Base-by-base conservation (phyloP, 345 rosid genomes). In the Lepidium didymum region DNA sequence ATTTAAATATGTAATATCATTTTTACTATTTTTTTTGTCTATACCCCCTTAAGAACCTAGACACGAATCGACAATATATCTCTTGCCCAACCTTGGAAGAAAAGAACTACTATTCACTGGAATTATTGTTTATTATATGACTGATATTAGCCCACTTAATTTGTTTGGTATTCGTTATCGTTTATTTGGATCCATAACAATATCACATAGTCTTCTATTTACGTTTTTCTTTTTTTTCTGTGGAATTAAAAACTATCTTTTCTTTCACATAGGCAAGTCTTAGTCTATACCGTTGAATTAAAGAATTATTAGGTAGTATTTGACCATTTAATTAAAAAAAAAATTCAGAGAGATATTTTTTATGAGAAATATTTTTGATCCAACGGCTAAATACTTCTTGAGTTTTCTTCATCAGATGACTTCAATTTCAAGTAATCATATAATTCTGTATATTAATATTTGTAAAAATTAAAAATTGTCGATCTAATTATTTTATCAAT, bases 211-310 rank as follows among this genome's bases (percentile, higher is more conserved):
- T 40, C 57, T 45, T 36, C 12, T 45, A 23, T 12, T 43, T 53
- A 71, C 63, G 25, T 71, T 71, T 27, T 42, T n/a, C n/a, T n/a
- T 62, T n/a, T 42, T 51, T 29, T 59, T 40, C 50, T 18, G 19
- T 51, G 52, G n/a, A n/a, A n/a, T 5, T 27, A 27, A 27, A 41
- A 41, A 60, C 37, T 62, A 23, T 70, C 38, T 56, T 64, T 40
- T 27, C 31, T 27, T 27, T 18, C 50, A 33, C 40, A 73, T 23
- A 57, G 54, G 55, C 55, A 57, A 56, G 60, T 49, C 56, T 64
- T 53, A 65, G 38, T 64, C 65, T 65, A 61, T 65, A 65, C 72
- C 55, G 72, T 65, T 65, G 54, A 65, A 40, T 65, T 41, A 31
- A 14, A 14, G 8, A 72, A 46, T 8, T 56, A n/a, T n/a, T n/a